Evolutionary conservation across 2,329 filamentous ascomycete species (phyloP).

Genomic region (Cercospora nicotianae): DNA sequence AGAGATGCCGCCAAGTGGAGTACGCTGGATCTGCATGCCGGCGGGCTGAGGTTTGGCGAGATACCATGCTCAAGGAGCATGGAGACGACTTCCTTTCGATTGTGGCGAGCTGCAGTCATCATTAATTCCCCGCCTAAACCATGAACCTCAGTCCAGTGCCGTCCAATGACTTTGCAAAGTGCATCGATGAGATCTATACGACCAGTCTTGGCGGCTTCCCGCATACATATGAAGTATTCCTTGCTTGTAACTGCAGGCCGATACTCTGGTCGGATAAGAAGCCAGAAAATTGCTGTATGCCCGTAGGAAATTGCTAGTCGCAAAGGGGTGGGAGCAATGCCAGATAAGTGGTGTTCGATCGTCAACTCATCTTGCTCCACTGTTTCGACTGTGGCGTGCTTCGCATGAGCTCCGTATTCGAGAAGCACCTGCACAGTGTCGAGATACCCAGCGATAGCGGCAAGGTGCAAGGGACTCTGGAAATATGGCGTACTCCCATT

Average conservation of each 20-base stretch:
- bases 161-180: conserved; percentile 7
- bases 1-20: neutral
- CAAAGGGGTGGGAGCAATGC: neutral
- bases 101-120: neutral
- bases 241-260: neutral
- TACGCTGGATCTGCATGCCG: neutral
- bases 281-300: conserved; percentile 1
- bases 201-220: conserved; percentile 6
- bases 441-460: conserved; percentile 7
- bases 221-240: conserved; percentile 3
- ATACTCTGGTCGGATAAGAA: conserved; percentile 2
- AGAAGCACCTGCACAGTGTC: conserved; percentile 4
- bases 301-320: neutral
- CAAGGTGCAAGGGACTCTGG: conserved; percentile 3
- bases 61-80: neutral
- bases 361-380: too few relatives aligned
- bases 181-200: conserved; percentile 9
- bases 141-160: neutral
- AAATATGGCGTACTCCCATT: conserved; percentile 9
- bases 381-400: neutral
- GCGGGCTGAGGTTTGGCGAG: neutral
- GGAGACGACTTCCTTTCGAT: neutral
- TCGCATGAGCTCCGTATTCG: neutral
- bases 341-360: neutral
- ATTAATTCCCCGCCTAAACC: conserved; percentile 1